Evolutionary conservation across 2,329 filamentous ascomycete species (phyloP).

Genomic region (Penicillium aurantiogriseum): DNA sequence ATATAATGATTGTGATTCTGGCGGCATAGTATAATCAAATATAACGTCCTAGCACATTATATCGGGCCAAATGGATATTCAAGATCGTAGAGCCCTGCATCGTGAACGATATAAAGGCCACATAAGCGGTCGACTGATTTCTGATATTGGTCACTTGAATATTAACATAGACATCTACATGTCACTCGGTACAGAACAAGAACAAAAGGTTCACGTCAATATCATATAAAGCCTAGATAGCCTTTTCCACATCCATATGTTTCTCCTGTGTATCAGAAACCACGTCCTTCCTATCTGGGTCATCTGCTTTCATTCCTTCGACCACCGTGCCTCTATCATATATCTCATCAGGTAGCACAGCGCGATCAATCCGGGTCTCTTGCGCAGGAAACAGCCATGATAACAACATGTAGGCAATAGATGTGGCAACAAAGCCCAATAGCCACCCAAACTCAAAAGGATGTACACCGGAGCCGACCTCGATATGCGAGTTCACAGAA

Average conservation of each 20-base stretch:
- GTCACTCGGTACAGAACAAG: background rate
- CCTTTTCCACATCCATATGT: background rate
- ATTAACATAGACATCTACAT: background rate
- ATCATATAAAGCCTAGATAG: background rate
- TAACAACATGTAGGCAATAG: constrained; percentile 55
- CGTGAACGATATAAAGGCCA: background rate
- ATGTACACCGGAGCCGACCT: constrained; percentile 50
- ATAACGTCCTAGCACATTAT: background rate
- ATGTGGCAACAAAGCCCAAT: constrained; percentile 58
- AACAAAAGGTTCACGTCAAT: background rate
- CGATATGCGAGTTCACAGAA: constrained; percentile 38
- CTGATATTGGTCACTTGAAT: background rate
- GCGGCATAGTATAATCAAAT: background rate
- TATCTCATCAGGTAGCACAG: constrained; percentile 40
- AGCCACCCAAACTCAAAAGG: constrained; percentile 67
- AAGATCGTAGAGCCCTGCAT: background rate
- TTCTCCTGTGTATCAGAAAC: constrained; percentile 5
- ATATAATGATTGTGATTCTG: too few relatives aligned
- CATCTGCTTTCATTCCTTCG: constrained; percentile 20
- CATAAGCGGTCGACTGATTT: background rate
- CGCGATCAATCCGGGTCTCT: constrained; percentile 49
- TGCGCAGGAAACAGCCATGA: constrained; percentile 50
- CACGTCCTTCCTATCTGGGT: constrained; percentile 10
- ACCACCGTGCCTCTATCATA: constrained; percentile 25
- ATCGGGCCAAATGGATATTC: background rate